These are phyloP conservation scores for Cyclostephanos invisitatus DNA, from an alignment of 108 stramenopile genomes.

Conservation along the genomic window DNA sequence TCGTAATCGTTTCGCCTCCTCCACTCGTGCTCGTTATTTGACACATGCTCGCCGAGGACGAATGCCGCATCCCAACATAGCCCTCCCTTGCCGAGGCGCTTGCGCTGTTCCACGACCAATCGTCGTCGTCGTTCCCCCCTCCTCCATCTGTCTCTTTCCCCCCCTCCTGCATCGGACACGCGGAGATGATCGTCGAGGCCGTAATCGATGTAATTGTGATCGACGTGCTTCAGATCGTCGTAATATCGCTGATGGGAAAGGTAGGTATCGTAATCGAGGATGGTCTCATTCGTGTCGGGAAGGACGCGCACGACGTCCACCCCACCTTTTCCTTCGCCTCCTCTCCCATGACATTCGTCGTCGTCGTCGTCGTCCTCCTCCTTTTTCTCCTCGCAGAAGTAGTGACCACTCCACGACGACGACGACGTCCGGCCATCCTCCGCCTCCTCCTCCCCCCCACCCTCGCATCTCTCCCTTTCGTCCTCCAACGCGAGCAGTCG, in stretches of 20 bases:
- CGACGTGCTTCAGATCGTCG: constrained; percentile 85
- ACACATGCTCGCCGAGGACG: constrained; percentile 74
- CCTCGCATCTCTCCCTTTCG: too few species aligned
- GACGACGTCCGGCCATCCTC: too few species aligned
- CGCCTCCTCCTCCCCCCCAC: constrained; percentile 9
- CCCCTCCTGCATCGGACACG: background rate
- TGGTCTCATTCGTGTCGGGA: constrained; percentile 13
- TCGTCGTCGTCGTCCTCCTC: background rate
- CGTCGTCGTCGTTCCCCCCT: background rate
- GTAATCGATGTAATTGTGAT: constrained; percentile 68
- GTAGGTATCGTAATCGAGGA: constrained; percentile 60
- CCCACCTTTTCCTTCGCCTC: too few species aligned
- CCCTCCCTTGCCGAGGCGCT: constrained; percentile 76
- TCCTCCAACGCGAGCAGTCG: constrained; percentile 16
- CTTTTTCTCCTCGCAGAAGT: constrained; percentile 14
- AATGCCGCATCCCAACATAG: constrained; percentile 84
- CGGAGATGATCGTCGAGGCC: constrained; percentile 22
- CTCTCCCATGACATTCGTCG: background rate
- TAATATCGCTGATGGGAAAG: constrained; percentile 65
- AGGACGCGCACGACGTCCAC: background rate
- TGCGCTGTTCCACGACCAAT: constrained; percentile 73
- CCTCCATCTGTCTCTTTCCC: too few species aligned
- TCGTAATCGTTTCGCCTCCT: too few species aligned
- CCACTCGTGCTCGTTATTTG: constrained; percentile 42
- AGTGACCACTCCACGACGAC: background rate